A percentile compares a stretch with the other conserved stretches of the same genome.
These are phyloP conservation scores for Dimargaris cristalligena DNA, from an alignment of 192 early-diverging fungal species.

Conservation along the genomic window DNA sequence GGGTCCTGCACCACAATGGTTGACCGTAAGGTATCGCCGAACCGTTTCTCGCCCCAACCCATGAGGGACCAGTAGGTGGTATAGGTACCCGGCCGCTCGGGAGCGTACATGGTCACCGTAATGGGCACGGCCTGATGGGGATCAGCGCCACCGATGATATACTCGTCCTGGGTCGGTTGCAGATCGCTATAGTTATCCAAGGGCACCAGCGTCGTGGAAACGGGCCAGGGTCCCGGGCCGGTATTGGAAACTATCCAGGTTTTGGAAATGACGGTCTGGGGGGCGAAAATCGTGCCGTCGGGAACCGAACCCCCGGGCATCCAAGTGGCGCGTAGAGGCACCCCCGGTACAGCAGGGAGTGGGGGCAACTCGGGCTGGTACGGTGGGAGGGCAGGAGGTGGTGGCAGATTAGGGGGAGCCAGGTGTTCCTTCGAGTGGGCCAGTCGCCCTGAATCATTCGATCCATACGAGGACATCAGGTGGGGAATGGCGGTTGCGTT, in stretches of 20 bases:
- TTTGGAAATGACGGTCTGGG: not conserved
- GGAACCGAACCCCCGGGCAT: too few relatives aligned
- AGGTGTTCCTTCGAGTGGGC: too few relatives aligned
- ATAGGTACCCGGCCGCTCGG: constrained; percentile 1
- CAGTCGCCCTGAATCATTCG: too few relatives aligned
- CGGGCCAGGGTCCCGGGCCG: not conserved
- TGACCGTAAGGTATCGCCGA: constrained; percentile 4
- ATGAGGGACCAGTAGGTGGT: constrained; percentile 5
- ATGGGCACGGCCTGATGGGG: not conserved
- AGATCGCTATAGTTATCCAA: not conserved
- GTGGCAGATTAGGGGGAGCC: not conserved
- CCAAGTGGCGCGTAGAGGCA: too few relatives aligned
- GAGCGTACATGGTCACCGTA: not conserved
- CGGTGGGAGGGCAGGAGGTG: not conserved
- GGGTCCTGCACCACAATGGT: not conserved
- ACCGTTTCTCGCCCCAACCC: not conserved
- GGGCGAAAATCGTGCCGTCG: not conserved
- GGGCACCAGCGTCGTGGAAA: not conserved
- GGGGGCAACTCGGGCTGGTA: too few relatives aligned
- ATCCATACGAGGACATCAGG: too few relatives aligned
- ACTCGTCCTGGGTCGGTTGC: not conserved
- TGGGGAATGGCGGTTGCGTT: too few relatives aligned
- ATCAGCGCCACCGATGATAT: not conserved
- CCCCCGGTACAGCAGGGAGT: too few relatives aligned
- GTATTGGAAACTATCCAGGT: constrained; percentile 1